Evolutionary conservation across 73 alveolate species (phyloP), one percentile per base, ranked within the genome.

Genomic region (Urostyla sp.): DNA sequence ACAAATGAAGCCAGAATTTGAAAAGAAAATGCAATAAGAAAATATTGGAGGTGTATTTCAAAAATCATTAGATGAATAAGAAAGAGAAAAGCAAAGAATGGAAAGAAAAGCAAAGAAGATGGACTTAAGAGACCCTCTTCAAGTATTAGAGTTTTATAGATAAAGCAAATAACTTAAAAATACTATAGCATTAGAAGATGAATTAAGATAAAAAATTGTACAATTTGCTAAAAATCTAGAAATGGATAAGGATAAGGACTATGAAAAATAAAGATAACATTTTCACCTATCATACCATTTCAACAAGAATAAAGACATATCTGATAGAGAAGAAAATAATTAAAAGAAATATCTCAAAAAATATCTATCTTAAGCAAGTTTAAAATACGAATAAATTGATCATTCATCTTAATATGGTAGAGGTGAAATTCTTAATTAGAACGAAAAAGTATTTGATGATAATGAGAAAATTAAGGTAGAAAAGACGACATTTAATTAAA

Each of bases 1-100:
- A 53, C 72, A 81, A 40, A 81, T 81, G 91, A 52, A 72, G 50
- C 91, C 91, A 0, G 91, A 81, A 30, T 78, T 61, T 63, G 85
- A 67, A 32, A 46, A 67, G 43, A 38, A 48, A 32, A 43, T 81
- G 30, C 24, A 54, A 32, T 45, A 81, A 26, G 91, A 81, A 36
- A 24, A 46, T 34, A 31, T 50, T 34, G 34, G 34, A 34, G 16
- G 45, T 4, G 49, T 72, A 5, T 67, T 59, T 23, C 44, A 38
- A 23, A 63, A n/a, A n/a, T n/a, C n/a, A n/a, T n/a, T n/a, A n/a
- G n/a, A 63, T 43, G 79, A 63, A 6, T 63, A 16, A 43, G 79
- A 63, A 23, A 63, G 7, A 5, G 20, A 40, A n/a, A n/a, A n/a
- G n/a, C 15, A 63, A 63, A 63, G 13, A 57, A 44, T 63, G 44